Evolutionary conservation across 805 yeast species (phyloP).

Genomic region (Sungouiozyma intestinalis): DNA sequence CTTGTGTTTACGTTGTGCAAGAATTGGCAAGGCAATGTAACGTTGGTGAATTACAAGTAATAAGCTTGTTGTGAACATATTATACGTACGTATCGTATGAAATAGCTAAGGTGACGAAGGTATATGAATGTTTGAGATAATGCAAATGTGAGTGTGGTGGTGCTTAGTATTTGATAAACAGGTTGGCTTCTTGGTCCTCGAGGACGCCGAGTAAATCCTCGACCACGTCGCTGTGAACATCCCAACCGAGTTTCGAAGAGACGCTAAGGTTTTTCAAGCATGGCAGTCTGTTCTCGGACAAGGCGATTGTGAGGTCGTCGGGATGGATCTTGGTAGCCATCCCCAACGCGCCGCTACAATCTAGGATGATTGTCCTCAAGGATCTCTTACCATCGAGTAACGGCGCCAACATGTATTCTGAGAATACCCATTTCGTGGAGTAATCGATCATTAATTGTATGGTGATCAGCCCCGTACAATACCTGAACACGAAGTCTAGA

Average conservation of each 20-base stretch:
- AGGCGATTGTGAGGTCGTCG: slow-evolving; percentile 76
- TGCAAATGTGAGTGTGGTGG: background rate
- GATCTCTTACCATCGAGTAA: slow-evolving; percentile 19
- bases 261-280: slow-evolving; percentile 50
- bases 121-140: background rate
- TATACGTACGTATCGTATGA: too few species aligned
- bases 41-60: too few species aligned
- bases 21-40: too few species aligned
- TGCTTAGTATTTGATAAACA: slow-evolving; percentile 40
- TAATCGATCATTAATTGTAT: slow-evolving; percentile 76
- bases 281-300: slow-evolving; percentile 70
- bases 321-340: slow-evolving; percentile 78
- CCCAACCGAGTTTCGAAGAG: slow-evolving; percentile 82
- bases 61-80: too few species aligned
- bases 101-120: background rate
- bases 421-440: slow-evolving; percentile 38
- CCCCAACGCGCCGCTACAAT: slow-evolving; percentile 80
- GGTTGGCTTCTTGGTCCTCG: slow-evolving; percentile 70
- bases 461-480: slow-evolving; percentile 62
- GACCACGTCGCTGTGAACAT: slow-evolving; percentile 49
- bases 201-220: slow-evolving; percentile 55
- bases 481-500: slow-evolving; percentile 58
- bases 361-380: slow-evolving; percentile 53
- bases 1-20: too few species aligned
- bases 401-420: slow-evolving; percentile 34